Conservation (phyloP, 2,329 filamentous ascomycete genomes). For the Ophidiomyces ophidiicola region DNA sequence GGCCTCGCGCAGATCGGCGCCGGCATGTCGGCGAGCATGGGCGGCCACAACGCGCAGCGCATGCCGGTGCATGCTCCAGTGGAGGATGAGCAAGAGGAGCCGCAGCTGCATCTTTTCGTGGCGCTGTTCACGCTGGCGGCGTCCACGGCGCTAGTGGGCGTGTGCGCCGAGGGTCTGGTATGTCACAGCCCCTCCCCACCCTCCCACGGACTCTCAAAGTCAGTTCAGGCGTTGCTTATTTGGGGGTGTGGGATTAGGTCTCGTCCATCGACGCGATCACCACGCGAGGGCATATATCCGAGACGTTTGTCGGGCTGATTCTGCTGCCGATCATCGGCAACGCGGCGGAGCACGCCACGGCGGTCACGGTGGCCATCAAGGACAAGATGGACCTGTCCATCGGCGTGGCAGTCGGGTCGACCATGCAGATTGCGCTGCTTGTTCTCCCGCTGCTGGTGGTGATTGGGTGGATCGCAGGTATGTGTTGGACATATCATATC, state of each 20-base stretch:
- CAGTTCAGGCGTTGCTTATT: neutral
- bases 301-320: constrained; percentile 52
- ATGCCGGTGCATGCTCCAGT: constrained; percentile 45
- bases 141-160: constrained; percentile 67
- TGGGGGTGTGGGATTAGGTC: constrained; percentile 31
- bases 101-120: constrained; percentile 43
- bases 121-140: constrained; percentile 51
- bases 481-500: constrained; percentile 9
- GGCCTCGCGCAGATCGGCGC: constrained; percentile 43
- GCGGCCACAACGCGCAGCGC: constrained; percentile 39
- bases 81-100: constrained; percentile 63
- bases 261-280: constrained; percentile 47
- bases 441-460: constrained; percentile 50
- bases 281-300: constrained; percentile 37
- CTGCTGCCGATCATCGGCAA: constrained; percentile 55
- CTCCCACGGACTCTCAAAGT: neutral
- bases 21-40: constrained; percentile 38
- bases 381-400: constrained; percentile 59
- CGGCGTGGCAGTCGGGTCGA: constrained; percentile 53
- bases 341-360: constrained; percentile 54
- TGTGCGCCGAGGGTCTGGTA: constrained; percentile 58
- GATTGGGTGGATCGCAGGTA: constrained; percentile 47
- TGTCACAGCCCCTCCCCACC: neutral
- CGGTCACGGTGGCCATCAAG: constrained; percentile 49
- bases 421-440: constrained; percentile 53